Conservation (phyloP, 1,139 yeast genomes). For the Pichia sp. region DNA sequence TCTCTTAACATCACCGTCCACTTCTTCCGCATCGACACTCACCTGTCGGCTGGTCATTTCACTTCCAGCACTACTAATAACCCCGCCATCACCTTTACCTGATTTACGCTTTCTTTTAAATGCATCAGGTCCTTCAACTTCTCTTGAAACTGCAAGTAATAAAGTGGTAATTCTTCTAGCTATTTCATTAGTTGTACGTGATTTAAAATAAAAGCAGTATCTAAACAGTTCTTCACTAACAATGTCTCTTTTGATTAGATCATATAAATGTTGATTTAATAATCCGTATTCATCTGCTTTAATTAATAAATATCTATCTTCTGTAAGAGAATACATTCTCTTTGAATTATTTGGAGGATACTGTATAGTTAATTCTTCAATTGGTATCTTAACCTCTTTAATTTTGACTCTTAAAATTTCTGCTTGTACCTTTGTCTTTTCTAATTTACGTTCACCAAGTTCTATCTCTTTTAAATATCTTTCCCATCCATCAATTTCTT, state of each 20-base stretch:
- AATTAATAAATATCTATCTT: constrained; percentile 74
- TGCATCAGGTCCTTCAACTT: constrained; percentile 61
- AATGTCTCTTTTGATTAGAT: constrained; percentile 72
- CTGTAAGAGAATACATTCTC: constrained; percentile 73
- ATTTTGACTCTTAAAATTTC: constrained; percentile 60
- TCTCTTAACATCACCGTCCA: neutral
- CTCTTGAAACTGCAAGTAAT: constrained; percentile 71
- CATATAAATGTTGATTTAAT: constrained; percentile 62
- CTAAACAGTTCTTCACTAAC: constrained; percentile 65
- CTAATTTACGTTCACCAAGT: constrained; percentile 75
- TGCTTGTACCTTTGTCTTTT: constrained; percentile 59
- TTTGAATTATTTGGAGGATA: constrained; percentile 94
- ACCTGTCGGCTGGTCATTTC: constrained; percentile 21
- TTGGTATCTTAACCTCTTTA: constrained; percentile 57
- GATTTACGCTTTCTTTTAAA: constrained; percentile 32
- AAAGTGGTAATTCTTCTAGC: constrained; percentile 78
- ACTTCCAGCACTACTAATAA: constrained; percentile 2
- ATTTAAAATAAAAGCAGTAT: constrained; percentile 84
- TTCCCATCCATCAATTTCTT: constrained; percentile 76
- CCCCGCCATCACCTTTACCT: constrained; percentile 4
- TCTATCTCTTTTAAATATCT: constrained; percentile 83
- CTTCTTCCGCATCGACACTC: constrained; percentile 18
- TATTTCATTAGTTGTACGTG: constrained; percentile 79
- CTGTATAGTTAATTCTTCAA: constrained; percentile 66
- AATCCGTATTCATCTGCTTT: constrained; percentile 76